phyloP scores from a whole-genome alignment of 148 eudicot genomes.

The Silene latifolia region DNA sequence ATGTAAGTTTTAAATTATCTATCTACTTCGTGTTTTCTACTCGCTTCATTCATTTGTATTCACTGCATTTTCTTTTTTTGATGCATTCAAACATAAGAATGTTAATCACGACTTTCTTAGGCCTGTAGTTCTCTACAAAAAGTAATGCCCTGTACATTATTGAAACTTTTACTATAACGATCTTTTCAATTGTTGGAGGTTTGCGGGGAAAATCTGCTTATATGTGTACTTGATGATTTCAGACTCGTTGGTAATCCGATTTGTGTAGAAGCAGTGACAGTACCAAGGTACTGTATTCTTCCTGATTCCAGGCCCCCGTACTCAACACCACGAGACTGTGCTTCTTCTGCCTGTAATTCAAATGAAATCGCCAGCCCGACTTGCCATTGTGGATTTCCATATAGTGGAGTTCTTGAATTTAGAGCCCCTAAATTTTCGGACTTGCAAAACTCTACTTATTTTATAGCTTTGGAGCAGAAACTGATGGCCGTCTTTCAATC shows the following conservation, averaged over 20 bases:
- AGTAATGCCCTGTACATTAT: not conserved
- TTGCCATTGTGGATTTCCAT: constrained; percentile 60
- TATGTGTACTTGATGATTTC: constrained; percentile 8
- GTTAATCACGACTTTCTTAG: too few species aligned
- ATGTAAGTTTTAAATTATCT: constrained; percentile 32
- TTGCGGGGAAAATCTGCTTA: constrained; percentile 2
- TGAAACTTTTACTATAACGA: not conserved
- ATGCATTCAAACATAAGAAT: too few species aligned
- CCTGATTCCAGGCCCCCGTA: constrained; percentile 30
- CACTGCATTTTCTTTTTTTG: too few species aligned
- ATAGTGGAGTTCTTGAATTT: constrained; percentile 44
- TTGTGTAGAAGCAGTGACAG: constrained; percentile 16
- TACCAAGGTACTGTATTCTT: constrained; percentile 26
- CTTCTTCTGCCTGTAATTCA: constrained; percentile 31
- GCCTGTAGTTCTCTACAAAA: too few species aligned
- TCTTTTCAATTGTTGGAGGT: not conserved
- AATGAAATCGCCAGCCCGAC: constrained; percentile 53
- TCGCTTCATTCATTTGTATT: too few species aligned
- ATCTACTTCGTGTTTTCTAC: too few species aligned
- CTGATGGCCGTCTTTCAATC: constrained; percentile 34
- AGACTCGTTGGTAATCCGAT: constrained; percentile 35
- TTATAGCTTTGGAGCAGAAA: constrained; percentile 27
- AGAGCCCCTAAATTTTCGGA: constrained; percentile 55
- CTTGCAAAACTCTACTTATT: constrained; percentile 34
- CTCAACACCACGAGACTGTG: constrained; percentile 47